Base-by-base conservation (phyloP, 129 eudicot species). In the Gnaphalium uliginosum region DNA sequence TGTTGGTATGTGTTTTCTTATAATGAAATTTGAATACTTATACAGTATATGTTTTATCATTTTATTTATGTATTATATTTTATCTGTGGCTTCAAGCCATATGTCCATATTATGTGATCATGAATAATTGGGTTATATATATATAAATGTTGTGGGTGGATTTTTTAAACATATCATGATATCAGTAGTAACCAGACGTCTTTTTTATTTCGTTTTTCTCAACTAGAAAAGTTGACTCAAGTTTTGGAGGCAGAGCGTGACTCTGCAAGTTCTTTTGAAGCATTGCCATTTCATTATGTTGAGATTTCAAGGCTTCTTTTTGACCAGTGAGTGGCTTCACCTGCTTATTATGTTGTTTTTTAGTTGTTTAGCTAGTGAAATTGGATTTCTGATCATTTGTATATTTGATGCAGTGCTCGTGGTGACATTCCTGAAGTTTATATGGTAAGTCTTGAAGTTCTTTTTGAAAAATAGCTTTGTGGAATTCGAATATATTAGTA, bases 291-390 rank as follows among this genome's bases (percentile, higher is more conserved):
- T 76, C 98, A 90, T 74, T 93, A 90, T 69, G 98, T 90, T 41
- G 98, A 93, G 74, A 93, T 90, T 29, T 87, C 98, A 59, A 86
- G 97, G 85, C 97, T 93, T 78, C 97, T 93, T 70, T 93, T 93
- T 81, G 98, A 93, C 79, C 93, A 90, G 98, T 93, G 83, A 88
- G 97, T 89, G 48, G 14, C 46, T 56, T 74, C 30, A 29, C 73
- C 24, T 32, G 24, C 24, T 75, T 37, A 58, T 79, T 23, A 4
- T 39, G 11, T 64, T 76, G 53, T 54, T 19, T 18, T 37, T 75
- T 61, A 66, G 53, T 25, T 0, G 27, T 22, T 50, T 48, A 50
- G 68, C 29, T 26, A 72, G 43, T 35, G 39, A 48, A 66, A 37
- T 3, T 30, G 70, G 53, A 29, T 65, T 8, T 9, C 11, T 86